Evolutionary conservation across 345 rosid species (phyloP).

Genomic region (Eucalyptus cladocalyx): DNA sequence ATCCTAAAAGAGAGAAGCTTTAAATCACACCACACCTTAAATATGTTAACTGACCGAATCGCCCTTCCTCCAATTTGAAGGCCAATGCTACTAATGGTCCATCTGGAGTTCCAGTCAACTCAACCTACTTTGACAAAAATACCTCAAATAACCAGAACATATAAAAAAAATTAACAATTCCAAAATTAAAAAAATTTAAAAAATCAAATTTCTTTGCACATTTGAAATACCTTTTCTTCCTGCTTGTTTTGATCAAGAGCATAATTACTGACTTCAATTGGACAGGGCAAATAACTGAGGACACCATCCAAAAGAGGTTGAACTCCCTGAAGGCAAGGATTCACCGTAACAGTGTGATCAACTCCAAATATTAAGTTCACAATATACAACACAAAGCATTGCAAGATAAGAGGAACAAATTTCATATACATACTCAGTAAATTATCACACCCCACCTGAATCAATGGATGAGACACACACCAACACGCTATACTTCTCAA

Average conservation of each 20-base stretch:
- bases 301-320: constrained; percentile 94
- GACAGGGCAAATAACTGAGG: constrained; percentile 77
- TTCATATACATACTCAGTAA: not conserved
- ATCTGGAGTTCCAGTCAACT: constrained; percentile 52
- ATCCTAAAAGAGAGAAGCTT: not conserved
- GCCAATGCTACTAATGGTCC: constrained; percentile 98
- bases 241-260: constrained; percentile 86
- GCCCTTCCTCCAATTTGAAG: constrained; percentile 96
- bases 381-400: not conserved
- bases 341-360: not conserved
- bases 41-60: constrained; percentile 91
- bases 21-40: constrained; percentile 31
- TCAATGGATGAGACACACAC: not conserved
- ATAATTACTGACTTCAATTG: constrained; percentile 77
- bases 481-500: not conserved
- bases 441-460: not conserved
- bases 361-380: not conserved
- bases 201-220: not conserved
- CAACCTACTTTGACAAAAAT: not conserved
- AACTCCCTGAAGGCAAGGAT: constrained; percentile 52
- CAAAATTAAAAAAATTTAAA: not conserved
- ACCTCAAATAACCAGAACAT: not conserved
- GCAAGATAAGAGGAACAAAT: not conserved
- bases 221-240: constrained; percentile 70
- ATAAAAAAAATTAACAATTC: not conserved